Evolutionary conservation across 768 basidiomycete species (phyloP).

Genomic region (Tephrocybe rancida): DNA sequence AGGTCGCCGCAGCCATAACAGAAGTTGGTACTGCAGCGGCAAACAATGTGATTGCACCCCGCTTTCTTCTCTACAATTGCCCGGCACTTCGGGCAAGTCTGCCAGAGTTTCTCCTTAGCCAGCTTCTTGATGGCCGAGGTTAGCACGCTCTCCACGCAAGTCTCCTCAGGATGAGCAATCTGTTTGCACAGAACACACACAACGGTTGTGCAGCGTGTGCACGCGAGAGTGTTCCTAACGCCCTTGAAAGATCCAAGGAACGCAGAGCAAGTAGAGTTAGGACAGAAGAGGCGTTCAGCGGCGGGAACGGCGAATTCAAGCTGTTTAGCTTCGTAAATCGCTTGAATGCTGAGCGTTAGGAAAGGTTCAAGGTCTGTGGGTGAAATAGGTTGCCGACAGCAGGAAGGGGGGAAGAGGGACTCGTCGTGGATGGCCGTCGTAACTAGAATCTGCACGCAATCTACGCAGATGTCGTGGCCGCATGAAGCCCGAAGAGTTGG

Average conservation of each 20-base stretch:
- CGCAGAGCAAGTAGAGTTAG: slow-evolving; percentile 48
- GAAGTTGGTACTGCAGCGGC: slow-evolving; percentile 57
- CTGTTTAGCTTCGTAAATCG: slow-evolving; percentile 41
- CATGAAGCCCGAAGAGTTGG: slow-evolving; percentile 43
- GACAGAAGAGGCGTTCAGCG: slow-evolving; percentile 51
- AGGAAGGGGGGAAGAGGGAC: slow-evolving; percentile 52
- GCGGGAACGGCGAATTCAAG: slow-evolving; percentile 46
- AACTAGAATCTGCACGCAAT: slow-evolving; percentile 45
- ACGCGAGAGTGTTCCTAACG: slow-evolving; percentile 21
- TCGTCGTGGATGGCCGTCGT: slow-evolving; percentile 48
- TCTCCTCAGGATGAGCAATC: slow-evolving; percentile 38
- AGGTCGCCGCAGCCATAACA: slow-evolving; percentile 63
- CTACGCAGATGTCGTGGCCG: slow-evolving; percentile 46
- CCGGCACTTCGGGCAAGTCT: slow-evolving; percentile 62
- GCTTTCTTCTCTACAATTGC: slow-evolving; percentile 54
- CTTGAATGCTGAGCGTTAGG: slow-evolving; percentile 27
- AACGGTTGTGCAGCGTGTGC: slow-evolving; percentile 37
- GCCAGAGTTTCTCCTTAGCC: slow-evolving; percentile 51
- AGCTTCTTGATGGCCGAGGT: slow-evolving; percentile 44
- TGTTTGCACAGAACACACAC: slow-evolving; percentile 56
- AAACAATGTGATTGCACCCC: slow-evolving; percentile 73
- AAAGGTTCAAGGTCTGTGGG: slow-evolving; percentile 25
- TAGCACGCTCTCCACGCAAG: slow-evolving; percentile 44
- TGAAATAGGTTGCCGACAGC: slow-evolving; percentile 44
- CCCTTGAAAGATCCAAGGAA: slow-evolving; percentile 49